Evolutionary conservation across 2,329 filamentous ascomycete genomes (phyloP), one percentile per base, ranked within the genome.

Genomic region (Lecanosticta acicola): DNA sequence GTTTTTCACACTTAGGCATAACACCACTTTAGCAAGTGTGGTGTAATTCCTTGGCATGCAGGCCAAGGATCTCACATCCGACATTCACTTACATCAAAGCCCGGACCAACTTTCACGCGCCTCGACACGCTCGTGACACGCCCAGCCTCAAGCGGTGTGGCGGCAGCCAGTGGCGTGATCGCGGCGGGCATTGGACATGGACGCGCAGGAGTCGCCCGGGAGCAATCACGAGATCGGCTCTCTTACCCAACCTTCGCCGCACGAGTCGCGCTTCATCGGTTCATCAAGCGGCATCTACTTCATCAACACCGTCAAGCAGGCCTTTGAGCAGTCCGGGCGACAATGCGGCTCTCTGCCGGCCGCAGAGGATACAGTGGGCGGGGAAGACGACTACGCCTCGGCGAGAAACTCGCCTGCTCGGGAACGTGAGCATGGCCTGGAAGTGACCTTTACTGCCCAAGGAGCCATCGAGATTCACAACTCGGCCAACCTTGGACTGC

Each of bases 261-360:
- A 52, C 34, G 53, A 54, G 36, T 47, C 48, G 35, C 51, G 53
- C 14, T 77, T 76, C 54, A 71, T 77, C 21, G 74, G 75, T 19
- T 75, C 71, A 53, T 72, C 72, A 10, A 74, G 70, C 33, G 74
- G 75, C 3, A 71, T 77, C 36, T 77, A 71, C 59, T 77, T 77
- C 58, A 68, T 74, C 54, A 75, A 77, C 47, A 77, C 74, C 1
- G 75, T 77, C 45, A 71, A 71, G 34, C 68, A 69, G 24, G 72
- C 73, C n/a, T 77, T 77, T 56, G 68, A 69, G 57, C 13, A 62
- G 8, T 54, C 53, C 9, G 26, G 36, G 8, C 48, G 48, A 43
- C 46, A 43, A 18, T 32, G 43, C 19, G 38, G 39, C 10, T n/a
- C 48, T 9, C 16, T 54, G 1, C 51, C 51, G 19, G 47, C 51